phyloP scores from a whole-genome alignment of 2,329 filamentous ascomycete genomes.

The Xylaria sp. region DNA sequence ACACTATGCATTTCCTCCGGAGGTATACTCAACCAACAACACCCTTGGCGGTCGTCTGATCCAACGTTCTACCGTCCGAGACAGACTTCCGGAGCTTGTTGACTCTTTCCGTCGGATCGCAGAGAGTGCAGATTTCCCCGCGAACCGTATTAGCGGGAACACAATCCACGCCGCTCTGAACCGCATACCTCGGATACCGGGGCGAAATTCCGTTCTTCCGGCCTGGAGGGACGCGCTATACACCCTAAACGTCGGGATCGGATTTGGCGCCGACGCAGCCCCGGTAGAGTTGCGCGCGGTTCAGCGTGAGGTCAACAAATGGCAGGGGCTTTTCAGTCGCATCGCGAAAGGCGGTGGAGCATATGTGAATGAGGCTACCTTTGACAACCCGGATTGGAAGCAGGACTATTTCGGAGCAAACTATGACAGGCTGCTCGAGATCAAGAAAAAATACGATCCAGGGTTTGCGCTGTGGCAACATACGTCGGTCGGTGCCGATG shows the following conservation, averaged over 20 bases:
- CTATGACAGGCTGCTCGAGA: constrained; percentile 38
- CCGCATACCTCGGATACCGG: not conserved
- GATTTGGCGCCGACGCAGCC: not conserved
- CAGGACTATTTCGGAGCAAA: constrained; percentile 50
- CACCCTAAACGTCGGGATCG: constrained; percentile 7
- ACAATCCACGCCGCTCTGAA: constrained; percentile 5
- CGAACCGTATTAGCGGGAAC: constrained; percentile 6
- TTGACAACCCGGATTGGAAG: constrained; percentile 48
- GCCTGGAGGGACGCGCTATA: constrained; percentile 43
- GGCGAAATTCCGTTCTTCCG: constrained; percentile 50
- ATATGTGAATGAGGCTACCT: constrained; percentile 57
- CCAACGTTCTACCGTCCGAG: not conserved
- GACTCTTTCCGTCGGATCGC: constrained; percentile 4
- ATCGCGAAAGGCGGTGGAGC: constrained; percentile 36
- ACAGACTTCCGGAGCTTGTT: constrained; percentile 10
- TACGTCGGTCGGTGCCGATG: constrained; percentile 15
- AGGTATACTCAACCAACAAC: constrained; percentile 8
- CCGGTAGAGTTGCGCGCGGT: not conserved
- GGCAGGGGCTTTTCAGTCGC: constrained; percentile 35
- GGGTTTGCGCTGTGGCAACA: not conserved
- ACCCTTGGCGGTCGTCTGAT: constrained; percentile 16
- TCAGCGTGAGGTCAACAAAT: constrained; percentile 8
- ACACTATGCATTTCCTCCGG: constrained; percentile 8
- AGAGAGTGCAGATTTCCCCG: not conserved
- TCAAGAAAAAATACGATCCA: not conserved